Base-by-base conservation (phyloP, 108 stramenopile species). In the Phaeodactylum tricornutum region DNA sequence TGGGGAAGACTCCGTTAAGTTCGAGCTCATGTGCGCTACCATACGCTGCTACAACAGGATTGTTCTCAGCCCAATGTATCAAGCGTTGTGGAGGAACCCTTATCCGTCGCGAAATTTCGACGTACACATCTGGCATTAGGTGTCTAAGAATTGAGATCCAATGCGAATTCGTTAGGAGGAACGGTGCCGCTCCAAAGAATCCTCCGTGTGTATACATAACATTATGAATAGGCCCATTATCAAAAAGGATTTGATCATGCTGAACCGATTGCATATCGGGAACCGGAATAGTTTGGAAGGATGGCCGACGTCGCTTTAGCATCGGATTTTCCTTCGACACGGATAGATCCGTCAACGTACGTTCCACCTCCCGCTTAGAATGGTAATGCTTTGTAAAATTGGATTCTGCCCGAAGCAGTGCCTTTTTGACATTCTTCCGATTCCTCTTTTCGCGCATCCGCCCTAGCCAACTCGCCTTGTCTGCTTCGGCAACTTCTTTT, bases 11-110 rank as follows among this genome's bases (percentile, higher is more conserved):
- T 7, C 41, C 12, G 12, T 43, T 7, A 43, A 43, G 17, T 50
- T 80, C 71, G 21, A 82, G 22, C 32, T 71, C 78, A 25, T 81
- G 74, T 1, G 69, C 73, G 15, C 72, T 68, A n/a, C 81, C 87
- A 66, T 79, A 84, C 0, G 87, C 87, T 23, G 87, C 87, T 8
- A 89, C 87, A 15, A 91, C 84, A 30, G 89, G 89, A 69, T 91
- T 91, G 55, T 91, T 86, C 55, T 91, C 89, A 2, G 84, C 89
- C 89, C 89, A 91, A 52, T 91, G 89, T 41, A 91, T 91, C 14
- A 86, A 51, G 50, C 59, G 55, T 11, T 79, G 70, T 0, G 75
- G 72, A 21, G 79, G 76, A 70, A 46, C 34, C 1, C 32, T 51
- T 23, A 85, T 72, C 49, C 84, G 81, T 21, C 73, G 68, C 2